These are phyloP conservation scores for Osmozyma mogii DNA, from an alignment of 805 yeast species.

Conservation along the genomic window DNA sequence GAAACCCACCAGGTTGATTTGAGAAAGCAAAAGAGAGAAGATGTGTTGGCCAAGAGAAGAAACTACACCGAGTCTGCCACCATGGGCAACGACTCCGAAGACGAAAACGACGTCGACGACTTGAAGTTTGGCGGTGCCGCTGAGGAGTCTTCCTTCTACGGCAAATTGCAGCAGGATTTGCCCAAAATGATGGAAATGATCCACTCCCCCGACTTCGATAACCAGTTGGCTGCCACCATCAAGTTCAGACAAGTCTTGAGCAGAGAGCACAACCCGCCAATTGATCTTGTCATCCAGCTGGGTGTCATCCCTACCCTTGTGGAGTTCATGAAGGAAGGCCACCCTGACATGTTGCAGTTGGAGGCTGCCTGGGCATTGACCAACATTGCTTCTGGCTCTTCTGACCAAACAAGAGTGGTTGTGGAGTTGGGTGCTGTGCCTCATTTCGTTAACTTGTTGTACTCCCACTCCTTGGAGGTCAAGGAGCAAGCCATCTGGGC, in stretches of 20 bases:
- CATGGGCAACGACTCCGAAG: conserved; percentile 35
- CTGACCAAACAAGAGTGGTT: conserved; percentile 83
- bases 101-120: conserved; percentile 31
- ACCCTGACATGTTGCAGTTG: conserved; percentile 82
- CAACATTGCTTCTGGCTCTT: conserved; percentile 90
- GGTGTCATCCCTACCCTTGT: conserved; percentile 93
- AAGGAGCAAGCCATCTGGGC: conserved; percentile 99
- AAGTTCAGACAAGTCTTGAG: conserved; percentile 90
- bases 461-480: conserved; percentile 79
- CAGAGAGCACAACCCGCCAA: conserved; percentile 94
- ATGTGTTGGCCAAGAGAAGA: conserved; percentile 88
- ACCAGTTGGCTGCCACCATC: conserved; percentile 81
- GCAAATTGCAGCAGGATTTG: conserved; percentile 48
- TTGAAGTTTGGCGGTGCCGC: conserved; percentile 37
- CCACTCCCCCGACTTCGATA: conserved; percentile 65
- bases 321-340: conserved; percentile 63
- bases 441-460: conserved; percentile 71
- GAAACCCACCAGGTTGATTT: conserved; percentile 95
- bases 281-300: conserved; percentile 82
- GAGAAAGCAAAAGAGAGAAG: conserved; percentile 95
- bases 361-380: conserved; percentile 99
- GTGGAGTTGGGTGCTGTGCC: conserved; percentile 95
- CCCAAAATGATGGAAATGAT: conserved; percentile 83
- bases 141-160: conserved; percentile 34
- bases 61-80: conserved; percentile 41